Base-by-base conservation (phyloP, 768 basidiomycete species). In the Xanthoconium stramineum region DNA sequence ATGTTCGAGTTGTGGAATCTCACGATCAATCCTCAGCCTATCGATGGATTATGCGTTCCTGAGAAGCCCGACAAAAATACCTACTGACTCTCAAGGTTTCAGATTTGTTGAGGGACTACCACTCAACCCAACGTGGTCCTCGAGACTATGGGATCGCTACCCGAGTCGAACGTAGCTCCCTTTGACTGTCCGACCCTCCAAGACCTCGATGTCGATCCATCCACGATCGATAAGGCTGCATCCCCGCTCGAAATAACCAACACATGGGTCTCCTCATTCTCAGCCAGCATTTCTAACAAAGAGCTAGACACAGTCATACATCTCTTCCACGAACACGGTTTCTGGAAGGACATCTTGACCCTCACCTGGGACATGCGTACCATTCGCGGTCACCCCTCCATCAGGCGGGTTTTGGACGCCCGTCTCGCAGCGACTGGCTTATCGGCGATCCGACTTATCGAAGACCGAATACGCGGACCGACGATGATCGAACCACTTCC, bases 301-400 rank as follows among this genome's bases (percentile, higher is more conserved):
- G 56, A 63, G 5, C 8, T 48, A 1, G 45, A 51, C 29, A 39
- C 52, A 0, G 3, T 61, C 20, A 2, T 59, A 1, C 24, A 20
- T 20, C 58, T 65, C 28, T 72, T 70, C 36, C 65, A 65, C 39
- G 55, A 61, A 35, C 47, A 52, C 19, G 66, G 66, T 1, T 71
- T 75, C 55, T 84, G 83, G 83, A 73, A 80, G 20, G 84, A 85
- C 61, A 71, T 78, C 32, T 63, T 81, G 14, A 68, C 79, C 2
- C 66, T 83, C 42, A 84, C 84, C 1, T 82, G 78, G 76, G 74
- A 80, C 61, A 75, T 85, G 59, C 76, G 80, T 8, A 80, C 80
- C 2, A 75, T 83, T 59, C 66, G 69, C 4, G 78, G 76, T 1
- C 60, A 61, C 14, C 50, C 65, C 11, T 60, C 70, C 19, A 76